Evolutionary conservation across 371 early-diverging fungal genomes (phyloP), one percentile per base, ranked within the genome.

Genomic region (Parasitella parasitica): DNA sequence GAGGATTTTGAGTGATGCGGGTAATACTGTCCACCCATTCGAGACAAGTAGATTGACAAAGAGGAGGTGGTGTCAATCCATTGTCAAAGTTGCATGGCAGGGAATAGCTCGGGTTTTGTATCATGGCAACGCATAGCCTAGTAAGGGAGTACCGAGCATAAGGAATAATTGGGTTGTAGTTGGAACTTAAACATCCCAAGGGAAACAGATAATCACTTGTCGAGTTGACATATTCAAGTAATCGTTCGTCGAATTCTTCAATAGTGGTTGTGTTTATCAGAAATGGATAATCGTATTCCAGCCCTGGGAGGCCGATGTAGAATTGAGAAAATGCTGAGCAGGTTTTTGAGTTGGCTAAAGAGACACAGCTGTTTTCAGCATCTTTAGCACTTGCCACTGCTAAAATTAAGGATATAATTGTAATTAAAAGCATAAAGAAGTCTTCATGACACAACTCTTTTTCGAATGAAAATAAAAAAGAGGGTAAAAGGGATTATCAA

Each of bases 71-170:
- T 2, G 32, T 43, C 18, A 72, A 36, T 6, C 53, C 51, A 27
- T 59, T 52, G 13, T 60, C 50, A 8, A 48, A 63, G 36, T 72
- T 77, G 49, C 78, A 77, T 15, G 70, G 57, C 32, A 67, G 36
- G 4, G 72, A 74, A 35, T 59, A 53, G 34, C 38, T 37, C n/a
- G 69, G 39, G 27, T 72, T 61, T 27, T 74, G 70, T 16, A 75
- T 59, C 46, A 77, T 57, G 2, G 36, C 49, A 34, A 72, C 70
- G 51, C 78, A 77, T 20, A 74, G 37, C 13, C 59, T 49, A 11
- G 75, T 70, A 5, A 77, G 41, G 7, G 72, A 69, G 50, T 77
- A 77, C 11, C 78, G 75, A 46, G 75, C 71, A 57, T 77, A 77
- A 1, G 57, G 59, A 30, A 66, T 51, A 6, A 58, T 66, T 7